These are phyloP conservation scores for Suhomyces faveliae DNA, from an alignment of 805 yeast genomes.

Conservation along the genomic window DNA sequence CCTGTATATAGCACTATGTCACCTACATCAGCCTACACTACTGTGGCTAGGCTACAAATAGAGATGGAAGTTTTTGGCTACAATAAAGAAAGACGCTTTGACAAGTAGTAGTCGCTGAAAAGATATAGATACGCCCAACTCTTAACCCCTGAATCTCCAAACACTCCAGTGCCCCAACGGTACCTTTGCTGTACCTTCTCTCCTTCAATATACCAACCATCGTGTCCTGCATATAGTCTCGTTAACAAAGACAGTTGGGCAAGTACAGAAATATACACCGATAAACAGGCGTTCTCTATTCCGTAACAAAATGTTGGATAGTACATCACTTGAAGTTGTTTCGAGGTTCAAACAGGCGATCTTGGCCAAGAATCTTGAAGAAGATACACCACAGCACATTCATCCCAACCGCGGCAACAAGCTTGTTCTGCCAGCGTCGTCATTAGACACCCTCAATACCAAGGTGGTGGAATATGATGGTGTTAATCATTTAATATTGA, in stretches of 20 bases:
- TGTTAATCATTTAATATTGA: conserved; percentile 32
- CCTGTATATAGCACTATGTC: conserved; percentile 1
- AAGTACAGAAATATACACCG: conserved; percentile 1
- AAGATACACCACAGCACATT: conserved; percentile 9
- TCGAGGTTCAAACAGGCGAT: conserved; percentile 39
- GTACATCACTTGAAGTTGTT: conserved; percentile 37
- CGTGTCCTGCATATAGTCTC: background rate
- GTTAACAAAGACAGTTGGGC: no score
- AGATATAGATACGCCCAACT: no score
- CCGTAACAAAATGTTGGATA: conserved; percentile 32
- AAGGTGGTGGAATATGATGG: conserved; percentile 43
- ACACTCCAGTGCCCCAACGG: background rate
- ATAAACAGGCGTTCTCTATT: background rate
- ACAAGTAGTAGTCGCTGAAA: no score
- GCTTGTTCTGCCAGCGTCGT: conserved; percentile 15
- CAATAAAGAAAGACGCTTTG: background rate
- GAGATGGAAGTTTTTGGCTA: no score
- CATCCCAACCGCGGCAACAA: conserved; percentile 35
- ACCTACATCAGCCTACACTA: background rate
- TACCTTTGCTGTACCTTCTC: background rate
- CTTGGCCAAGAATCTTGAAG: conserved; percentile 15
- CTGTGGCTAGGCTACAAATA: no score
- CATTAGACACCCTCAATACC: conserved; percentile 23
- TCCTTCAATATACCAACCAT: background rate
- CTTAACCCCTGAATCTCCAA: background rate